Evolutionary conservation across 2,329 filamentous ascomycete genomes (phyloP).

Genomic region (Metarhizium sp.): DNA sequence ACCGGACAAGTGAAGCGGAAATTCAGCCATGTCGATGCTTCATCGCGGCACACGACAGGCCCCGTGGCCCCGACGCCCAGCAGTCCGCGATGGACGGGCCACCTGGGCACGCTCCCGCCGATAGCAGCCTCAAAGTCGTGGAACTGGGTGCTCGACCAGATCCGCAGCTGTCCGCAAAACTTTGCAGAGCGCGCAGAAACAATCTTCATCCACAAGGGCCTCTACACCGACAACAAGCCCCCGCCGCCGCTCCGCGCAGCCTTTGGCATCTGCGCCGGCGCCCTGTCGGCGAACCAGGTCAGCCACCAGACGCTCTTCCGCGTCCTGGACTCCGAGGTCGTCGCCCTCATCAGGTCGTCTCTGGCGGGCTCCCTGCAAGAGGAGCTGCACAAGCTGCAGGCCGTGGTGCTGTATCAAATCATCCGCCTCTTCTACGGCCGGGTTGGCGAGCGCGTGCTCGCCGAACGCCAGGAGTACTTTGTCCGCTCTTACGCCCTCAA

Average conservation of each 20-base stretch:
- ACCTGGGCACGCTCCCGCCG: not conserved
- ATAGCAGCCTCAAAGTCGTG: not conserved
- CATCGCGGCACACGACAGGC: not conserved
- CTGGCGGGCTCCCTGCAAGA: not conserved
- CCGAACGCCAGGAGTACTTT: constrained; percentile 9
- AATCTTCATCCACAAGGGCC: constrained; percentile 6
- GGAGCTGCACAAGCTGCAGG: constrained; percentile 13
- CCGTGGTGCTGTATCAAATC: constrained; percentile 15
- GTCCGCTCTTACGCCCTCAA: constrained; percentile 5
- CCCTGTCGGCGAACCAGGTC: too few relatives aligned
- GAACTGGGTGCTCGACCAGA: not conserved
- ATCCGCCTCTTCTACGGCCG: constrained; percentile 15
- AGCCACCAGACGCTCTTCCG: too few relatives aligned
- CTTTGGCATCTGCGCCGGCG: not conserved
- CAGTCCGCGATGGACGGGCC: not conserved
- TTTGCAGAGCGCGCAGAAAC: constrained; percentile 5
- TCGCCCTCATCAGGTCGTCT: too few relatives aligned
- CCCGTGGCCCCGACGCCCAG: not conserved
- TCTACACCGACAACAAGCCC: not conserved
- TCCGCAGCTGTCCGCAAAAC: constrained; percentile 1
- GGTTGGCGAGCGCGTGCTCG: constrained; percentile 12
- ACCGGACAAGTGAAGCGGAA: not conserved
- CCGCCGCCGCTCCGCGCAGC: constrained; percentile 6
- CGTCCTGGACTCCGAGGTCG: too few relatives aligned
- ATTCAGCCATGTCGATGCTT: not conserved